Base-by-base conservation (phyloP, 1,139 yeast species). In the Nakaseomyces nivariensis region DNA sequence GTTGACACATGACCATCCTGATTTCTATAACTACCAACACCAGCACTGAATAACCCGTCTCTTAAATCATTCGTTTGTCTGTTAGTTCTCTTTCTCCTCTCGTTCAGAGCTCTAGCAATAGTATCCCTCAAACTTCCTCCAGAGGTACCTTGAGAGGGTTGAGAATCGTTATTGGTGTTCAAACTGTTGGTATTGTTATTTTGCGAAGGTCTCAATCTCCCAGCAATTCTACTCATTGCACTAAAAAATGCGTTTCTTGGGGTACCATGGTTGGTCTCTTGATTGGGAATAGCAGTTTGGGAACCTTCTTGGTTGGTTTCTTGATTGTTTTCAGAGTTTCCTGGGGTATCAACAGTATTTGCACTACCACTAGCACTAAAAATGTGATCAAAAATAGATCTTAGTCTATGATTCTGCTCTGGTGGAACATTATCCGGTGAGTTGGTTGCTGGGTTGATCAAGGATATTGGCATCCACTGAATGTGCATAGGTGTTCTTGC, bases 21-120 rank as follows among this genome's bases (percentile, higher is more conserved):
- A 37, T 51, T 50, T 48, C 57, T 50, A 47, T 50, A 54, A 37
- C 57, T 54, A 11, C 54, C 57, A 22, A 54, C 57, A 29, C 57
- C 57, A 13, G 54, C 42, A 49, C 48, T 52, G 46, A 54, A 54
- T 49, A 54, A 36, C 45, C 42, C 46, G 42, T 41, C 49, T 32
- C 29, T 25, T 4, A 8, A 10, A 5, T n/a, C 7, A 7, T 37
- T 42, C 10, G 38, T 11, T n/a, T 32, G 32, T 10, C 17, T 38
- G 36, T 40, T 46, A 26, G 25, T 11, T 34, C 46, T 34, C 11
- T 32, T 5, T 43, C 46, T 34, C 24, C 37, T 24, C 26, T 34
- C 38, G 4, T 24, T 29, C 17, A 43, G 25, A 26, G 29, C 46
- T 13, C 32, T 31, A 5, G 46, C 37, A 7, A 34, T 34, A 1